These are phyloP conservation scores for Eucalyptus caleyi DNA, from an alignment of 345 rosid species.

Conservation along the genomic window DNA sequence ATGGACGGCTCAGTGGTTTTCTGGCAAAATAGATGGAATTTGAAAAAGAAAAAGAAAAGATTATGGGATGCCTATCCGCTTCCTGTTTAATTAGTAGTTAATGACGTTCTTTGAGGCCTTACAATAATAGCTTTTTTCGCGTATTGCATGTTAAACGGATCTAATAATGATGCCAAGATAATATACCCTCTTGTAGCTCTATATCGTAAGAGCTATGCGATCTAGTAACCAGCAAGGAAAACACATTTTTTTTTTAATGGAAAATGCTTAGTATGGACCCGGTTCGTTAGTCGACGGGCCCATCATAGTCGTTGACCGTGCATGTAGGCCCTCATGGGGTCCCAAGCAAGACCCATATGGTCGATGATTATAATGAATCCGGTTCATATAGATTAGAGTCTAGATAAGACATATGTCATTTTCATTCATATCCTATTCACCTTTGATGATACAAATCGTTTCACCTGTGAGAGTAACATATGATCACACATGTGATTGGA, in stretches of 20 bases:
- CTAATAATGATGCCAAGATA: background rate
- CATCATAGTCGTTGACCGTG: background rate
- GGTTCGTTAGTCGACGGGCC: background rate
- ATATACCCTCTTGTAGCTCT: background rate
- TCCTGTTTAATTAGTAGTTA: background rate
- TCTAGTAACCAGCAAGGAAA: background rate
- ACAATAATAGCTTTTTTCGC: background rate
- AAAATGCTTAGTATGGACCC: background rate
- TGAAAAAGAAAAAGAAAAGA: background rate
- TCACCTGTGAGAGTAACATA: background rate
- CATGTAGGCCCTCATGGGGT: background rate
- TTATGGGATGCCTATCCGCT: background rate
- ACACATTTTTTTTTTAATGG: background rate
- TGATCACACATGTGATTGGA: background rate
- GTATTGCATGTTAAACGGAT: background rate
- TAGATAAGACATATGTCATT: fast-evolving
- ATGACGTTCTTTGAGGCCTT: background rate
- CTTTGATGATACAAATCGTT: background rate
- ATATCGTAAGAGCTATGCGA: background rate
- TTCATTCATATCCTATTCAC: background rate
- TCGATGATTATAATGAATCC: background rate
- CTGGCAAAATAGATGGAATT: background rate
- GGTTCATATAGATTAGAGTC: background rate
- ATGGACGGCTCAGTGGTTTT: background rate
- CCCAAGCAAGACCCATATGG: background rate